Percentiles rank a stretch among this genome's conserved stretches.
Evolutionary conservation across 768 basidiomycete species (phyloP).

Genomic region (Podaxis mareebaensis): DNA sequence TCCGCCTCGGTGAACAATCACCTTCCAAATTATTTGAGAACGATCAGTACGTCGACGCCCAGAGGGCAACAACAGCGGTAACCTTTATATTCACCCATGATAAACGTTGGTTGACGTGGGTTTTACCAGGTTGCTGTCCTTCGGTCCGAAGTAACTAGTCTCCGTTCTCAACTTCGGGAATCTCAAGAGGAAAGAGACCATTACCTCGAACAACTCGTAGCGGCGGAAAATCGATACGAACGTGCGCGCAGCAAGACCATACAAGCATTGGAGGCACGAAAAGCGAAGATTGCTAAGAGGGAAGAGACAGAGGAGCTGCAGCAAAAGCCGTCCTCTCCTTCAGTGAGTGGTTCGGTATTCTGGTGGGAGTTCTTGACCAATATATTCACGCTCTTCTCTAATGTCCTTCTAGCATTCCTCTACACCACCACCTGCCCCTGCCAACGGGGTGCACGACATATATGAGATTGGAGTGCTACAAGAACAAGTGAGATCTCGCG

Average conservation of each 20-base stretch:
- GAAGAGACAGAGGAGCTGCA: conserved; percentile 49
- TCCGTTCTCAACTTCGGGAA: conserved; percentile 51
- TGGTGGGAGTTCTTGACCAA: conserved; percentile 58
- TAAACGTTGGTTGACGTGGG: not conserved
- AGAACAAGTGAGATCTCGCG: conserved; percentile 43
- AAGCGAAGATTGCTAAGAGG: conserved; percentile 30
- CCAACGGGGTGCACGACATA: conserved; percentile 40
- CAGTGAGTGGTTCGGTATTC: conserved; percentile 66
- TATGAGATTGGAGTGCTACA: conserved; percentile 37
- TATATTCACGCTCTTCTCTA: conserved; percentile 47
- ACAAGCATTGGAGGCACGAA: conserved; percentile 41
- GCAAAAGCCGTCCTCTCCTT: conserved; percentile 60
- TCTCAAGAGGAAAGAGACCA: conserved; percentile 47
- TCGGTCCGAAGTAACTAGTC: conserved; percentile 55
- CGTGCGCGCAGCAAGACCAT: conserved; percentile 58
- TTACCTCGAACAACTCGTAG: conserved; percentile 51
- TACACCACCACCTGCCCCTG: conserved; percentile 26
- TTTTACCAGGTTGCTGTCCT: conserved; percentile 52
- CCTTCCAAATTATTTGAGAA: conserved; percentile 34
- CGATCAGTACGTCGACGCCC: conserved; percentile 45
- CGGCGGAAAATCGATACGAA: conserved; percentile 63
- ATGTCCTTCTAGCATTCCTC: conserved; percentile 44
- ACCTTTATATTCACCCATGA: conserved; percentile 6
- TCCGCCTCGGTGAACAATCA: conserved; percentile 41
- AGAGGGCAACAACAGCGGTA: conserved; percentile 63